Evolutionary conservation across 495 filamentous ascomycete genomes (phyloP), one percentile per base, ranked within the genome.

Genomic region (Aspergillus cristatus): DNA sequence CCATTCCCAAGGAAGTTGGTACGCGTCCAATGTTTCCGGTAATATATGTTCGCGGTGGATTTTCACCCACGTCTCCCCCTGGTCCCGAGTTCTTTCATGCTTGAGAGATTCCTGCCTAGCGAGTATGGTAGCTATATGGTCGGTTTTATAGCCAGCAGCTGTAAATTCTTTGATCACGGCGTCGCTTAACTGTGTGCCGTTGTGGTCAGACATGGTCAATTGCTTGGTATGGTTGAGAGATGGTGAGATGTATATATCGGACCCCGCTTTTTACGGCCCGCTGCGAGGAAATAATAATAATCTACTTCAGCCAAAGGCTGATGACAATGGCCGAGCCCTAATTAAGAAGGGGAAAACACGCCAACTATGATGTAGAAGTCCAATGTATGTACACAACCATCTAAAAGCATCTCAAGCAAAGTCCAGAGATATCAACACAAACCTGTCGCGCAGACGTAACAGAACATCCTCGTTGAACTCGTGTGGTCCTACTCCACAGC

Each of bases 1-100:
- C 51, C 50, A 62, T 5, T 58, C 54, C 60, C 60, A 65, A 5
- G 57, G 57, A 14, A 63, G 34, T 2, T 45, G 38, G 28, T 49
- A 61, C n/a, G 33, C 37, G n/a, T 56, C 46, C 42, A 65, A 40
- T 6, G 47, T 59, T 1, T 59, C 55, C 11, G 56, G 53, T 18
- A 53, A 49, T 15, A 64, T 41, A 34, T 63, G 41, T 28, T 59
- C 50, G 24, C 41, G 40, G 33, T 61, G 48, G 12, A 48, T 37
- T 34, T 44, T 32, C 12, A 39, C 32, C 37, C 26, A 32, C 7
- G 14, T 13, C 16, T 14, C 22, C 6, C 24, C 10, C 35, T 17
- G 22, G 7, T 22, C 10, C n/a, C n/a, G n/a, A n/a, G n/a, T n/a
- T n/a, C n/a, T n/a, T 10, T 26, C 16, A 4, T 39, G 28, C 14